Evolutionary conservation across 805 yeast genomes (phyloP).

Genomic region (Hanseniaspora valbyensis): DNA sequence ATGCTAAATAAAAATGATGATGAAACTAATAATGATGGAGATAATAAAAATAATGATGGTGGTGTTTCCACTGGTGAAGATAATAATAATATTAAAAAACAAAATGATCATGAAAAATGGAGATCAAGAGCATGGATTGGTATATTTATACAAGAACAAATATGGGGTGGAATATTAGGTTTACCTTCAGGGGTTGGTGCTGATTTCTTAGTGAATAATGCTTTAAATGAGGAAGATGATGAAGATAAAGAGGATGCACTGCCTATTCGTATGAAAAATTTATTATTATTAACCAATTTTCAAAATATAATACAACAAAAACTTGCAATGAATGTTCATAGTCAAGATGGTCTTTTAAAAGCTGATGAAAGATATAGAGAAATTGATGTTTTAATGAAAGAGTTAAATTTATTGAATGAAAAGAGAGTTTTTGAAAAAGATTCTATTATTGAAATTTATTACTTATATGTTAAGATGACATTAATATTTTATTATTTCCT

Average conservation of each 20-base stretch:
- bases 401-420: conserved; percentile 59
- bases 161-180: conserved; percentile 81
- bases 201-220: conserved; percentile 71
- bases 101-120: conserved; percentile 55
- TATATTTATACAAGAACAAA: conserved; percentile 75
- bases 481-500: conserved; percentile 81
- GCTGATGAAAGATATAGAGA: conserved; percentile 74
- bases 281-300: conserved; percentile 64
- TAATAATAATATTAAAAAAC: conserved; percentile 3
- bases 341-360: conserved; percentile 83
- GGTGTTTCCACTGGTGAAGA: background rate
- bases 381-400: conserved; percentile 64
- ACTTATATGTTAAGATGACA: conserved; percentile 65
- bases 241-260: conserved; percentile 56
- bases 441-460: conserved; percentile 63
- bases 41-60: too few species aligned
- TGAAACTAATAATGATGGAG: too few species aligned
- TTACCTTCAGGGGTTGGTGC: conserved; percentile 78
- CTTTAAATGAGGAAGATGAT: conserved; percentile 27
- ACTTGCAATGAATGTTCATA: conserved; percentile 74
- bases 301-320: conserved; percentile 73
- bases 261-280: conserved; percentile 60
- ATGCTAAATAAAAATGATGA: conserved; percentile 61
- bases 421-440: conserved; percentile 55
- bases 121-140: conserved; percentile 88